Percentiles rank a stretch among this genome's conserved stretches.
Conservation (phyloP, 2,329 filamentous ascomycete species). For the Apiospora hydei region DNA sequence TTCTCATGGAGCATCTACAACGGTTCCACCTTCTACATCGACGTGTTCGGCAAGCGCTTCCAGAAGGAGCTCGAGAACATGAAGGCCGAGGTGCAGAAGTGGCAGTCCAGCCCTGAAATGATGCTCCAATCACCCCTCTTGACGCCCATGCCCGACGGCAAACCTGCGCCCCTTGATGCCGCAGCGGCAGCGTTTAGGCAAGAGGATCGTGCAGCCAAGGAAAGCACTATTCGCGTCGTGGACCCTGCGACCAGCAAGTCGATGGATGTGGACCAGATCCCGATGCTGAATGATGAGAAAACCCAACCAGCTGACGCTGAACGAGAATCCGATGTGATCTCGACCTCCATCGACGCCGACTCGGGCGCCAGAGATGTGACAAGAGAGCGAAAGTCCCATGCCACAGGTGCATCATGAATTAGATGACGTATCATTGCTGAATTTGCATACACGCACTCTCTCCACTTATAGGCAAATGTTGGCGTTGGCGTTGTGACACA, state of each 20-base stretch:
- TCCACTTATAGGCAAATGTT: background rate
- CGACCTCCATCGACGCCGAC: conserved; percentile 44
- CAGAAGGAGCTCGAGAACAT: conserved; percentile 94
- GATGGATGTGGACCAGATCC: conserved; percentile 61
- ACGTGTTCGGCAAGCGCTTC: conserved; percentile 95
- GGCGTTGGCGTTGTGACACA: background rate
- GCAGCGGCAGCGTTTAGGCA: conserved; percentile 29
- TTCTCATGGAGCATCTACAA: conserved; percentile 97
- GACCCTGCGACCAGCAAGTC: conserved; percentile 38
- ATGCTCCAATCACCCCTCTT: conserved; percentile 47
- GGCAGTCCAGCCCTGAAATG: conserved; percentile 72
- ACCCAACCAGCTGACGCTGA: conserved; percentile 26
- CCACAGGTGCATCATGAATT: background rate
- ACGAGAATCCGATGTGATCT: conserved; percentile 4
- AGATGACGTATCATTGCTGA: background rate
- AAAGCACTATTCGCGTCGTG: conserved; percentile 34
- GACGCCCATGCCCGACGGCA: conserved; percentile 43
- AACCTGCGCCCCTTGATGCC: conserved; percentile 30
- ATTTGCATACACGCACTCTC: background rate
- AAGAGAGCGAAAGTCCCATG: conserved; percentile 52
- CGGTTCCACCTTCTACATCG: conserved; percentile 96
- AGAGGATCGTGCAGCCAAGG: conserved; percentile 29
- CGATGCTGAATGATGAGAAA: conserved; percentile 60
- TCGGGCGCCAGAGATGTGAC: conserved; percentile 53
- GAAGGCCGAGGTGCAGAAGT: conserved; percentile 86